phyloP scores from a whole-genome alignment of 2,329 filamentous ascomycete genomes.

The Emergomyces orientalis region DNA sequence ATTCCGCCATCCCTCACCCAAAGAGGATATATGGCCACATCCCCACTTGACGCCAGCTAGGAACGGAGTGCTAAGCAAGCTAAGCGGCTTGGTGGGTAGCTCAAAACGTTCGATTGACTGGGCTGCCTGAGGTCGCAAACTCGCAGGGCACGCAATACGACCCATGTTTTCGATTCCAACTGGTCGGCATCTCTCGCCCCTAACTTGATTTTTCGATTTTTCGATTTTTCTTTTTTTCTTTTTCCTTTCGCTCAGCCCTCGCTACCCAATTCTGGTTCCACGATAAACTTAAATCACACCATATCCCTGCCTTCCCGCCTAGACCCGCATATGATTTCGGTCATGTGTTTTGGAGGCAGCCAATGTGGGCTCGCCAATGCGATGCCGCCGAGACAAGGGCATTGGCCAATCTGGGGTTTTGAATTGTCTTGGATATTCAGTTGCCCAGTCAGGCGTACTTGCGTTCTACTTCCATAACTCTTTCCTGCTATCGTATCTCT shows the following conservation, averaged over 20 bases:
- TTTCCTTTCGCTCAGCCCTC: neutral
- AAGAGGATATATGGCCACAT: constrained; percentile 1
- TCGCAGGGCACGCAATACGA: neutral
- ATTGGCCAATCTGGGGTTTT: constrained; percentile 9
- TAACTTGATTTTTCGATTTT: neutral
- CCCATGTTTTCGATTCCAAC: neutral
- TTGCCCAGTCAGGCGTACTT: neutral
- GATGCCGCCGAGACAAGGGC: neutral
- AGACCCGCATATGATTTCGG: constrained; percentile 17
- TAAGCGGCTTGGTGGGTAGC: neutral
- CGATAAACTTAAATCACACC: constrained; percentile 5
- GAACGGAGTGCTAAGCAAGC: neutral
- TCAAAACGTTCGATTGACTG: too few species aligned
- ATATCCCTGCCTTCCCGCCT: constrained; percentile 17
- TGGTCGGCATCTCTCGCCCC: neutral
- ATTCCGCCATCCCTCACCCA: neutral
- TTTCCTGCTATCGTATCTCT: neutral
- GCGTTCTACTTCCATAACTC: neutral
- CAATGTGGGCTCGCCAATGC: constrained; percentile 7
- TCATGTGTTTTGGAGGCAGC: constrained; percentile 15
- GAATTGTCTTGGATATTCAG: constrained; percentile 5
- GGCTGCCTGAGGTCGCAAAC: neutral
- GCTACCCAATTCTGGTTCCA: constrained; percentile 1
- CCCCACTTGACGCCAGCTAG: neutral
- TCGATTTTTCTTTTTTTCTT: neutral